Conservation (phyloP, 208 protist species). For the Porcisia deanei region DNA sequence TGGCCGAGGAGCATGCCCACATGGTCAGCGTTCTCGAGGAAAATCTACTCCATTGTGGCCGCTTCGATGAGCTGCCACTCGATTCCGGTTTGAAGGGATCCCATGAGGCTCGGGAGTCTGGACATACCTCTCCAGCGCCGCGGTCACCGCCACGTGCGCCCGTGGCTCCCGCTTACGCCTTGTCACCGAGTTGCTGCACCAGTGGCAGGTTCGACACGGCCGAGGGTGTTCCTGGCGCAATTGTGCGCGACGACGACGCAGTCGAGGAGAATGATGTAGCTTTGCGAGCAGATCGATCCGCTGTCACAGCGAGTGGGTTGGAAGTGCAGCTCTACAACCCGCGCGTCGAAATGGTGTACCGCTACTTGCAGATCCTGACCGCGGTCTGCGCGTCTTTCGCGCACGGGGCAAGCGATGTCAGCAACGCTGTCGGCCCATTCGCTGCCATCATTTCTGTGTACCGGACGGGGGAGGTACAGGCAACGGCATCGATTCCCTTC, state of each 20-base stretch:
- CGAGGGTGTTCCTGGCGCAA: slow-evolving; percentile 27
- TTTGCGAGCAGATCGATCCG: neutral
- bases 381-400: slow-evolving; percentile 83
- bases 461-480: slow-evolving; percentile 38
- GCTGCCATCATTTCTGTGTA: slow-evolving; percentile 77
- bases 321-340: slow-evolving; percentile 57
- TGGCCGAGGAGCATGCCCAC: slow-evolving; percentile 22
- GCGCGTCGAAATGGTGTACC: slow-evolving; percentile 70
- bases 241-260: slow-evolving; percentile 33
- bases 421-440: slow-evolving; percentile 82
- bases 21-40: slow-evolving; percentile 21
- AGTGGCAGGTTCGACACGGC: slow-evolving; percentile 2
- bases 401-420: slow-evolving; percentile 87
- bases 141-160: neutral
- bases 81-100: neutral
- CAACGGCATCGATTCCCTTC: slow-evolving; percentile 42
- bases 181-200: neutral
- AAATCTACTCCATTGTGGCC: slow-evolving; percentile 11
- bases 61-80: slow-evolving; percentile 5
- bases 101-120: neutral
- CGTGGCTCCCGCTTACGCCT: neutral
- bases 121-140: neutral
- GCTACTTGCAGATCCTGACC: slow-evolving; percentile 84
- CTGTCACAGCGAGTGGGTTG: slow-evolving; percentile 33
- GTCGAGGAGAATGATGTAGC: slow-evolving; percentile 18